These are phyloP conservation scores for Gossypium stocksii DNA, from an alignment of 345 rosid genomes.

Conservation along the genomic window DNA sequence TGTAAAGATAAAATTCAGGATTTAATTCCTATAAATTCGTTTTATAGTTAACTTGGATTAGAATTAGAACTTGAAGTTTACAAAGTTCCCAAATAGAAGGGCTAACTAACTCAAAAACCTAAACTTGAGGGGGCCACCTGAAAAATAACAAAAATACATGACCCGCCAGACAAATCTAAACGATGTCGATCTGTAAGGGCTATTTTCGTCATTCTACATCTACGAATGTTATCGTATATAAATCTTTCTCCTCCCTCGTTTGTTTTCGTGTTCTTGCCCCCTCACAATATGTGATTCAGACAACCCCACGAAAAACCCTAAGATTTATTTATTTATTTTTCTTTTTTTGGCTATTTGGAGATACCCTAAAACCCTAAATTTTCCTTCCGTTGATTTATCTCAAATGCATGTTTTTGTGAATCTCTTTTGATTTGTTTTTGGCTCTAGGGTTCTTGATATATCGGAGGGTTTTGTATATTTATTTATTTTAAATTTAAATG, in stretches of 20 bases:
- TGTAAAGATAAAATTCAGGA: no score
- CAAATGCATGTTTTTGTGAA: neutral
- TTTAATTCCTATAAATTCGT: no score
- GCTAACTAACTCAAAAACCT: neutral
- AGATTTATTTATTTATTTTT: neutral
- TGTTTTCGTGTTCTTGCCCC: neutral
- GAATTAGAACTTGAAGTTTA: neutral
- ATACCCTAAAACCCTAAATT: neutral
- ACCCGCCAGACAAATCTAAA: neutral
- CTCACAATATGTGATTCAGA: neutral
- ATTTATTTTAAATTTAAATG: constrained; percentile 23
- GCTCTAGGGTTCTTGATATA: neutral
- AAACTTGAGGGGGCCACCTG: neutral
- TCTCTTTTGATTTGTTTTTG: neutral
- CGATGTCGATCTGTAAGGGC: neutral
- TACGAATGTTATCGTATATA: neutral
- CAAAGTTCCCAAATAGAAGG: neutral
- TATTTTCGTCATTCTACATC: constrained; percentile 12
- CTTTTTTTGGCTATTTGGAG: neutral
- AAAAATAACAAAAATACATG: neutral
- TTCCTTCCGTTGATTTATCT: neutral
- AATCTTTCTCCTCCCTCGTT: no score
- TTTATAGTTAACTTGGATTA: no score
- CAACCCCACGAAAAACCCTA: constrained; percentile 25
- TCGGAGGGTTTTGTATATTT: neutral